These are phyloP conservation scores for Colletotrichum destructivum DNA, from an alignment of 2,329 filamentous ascomycete genomes.

Conservation along the genomic window DNA sequence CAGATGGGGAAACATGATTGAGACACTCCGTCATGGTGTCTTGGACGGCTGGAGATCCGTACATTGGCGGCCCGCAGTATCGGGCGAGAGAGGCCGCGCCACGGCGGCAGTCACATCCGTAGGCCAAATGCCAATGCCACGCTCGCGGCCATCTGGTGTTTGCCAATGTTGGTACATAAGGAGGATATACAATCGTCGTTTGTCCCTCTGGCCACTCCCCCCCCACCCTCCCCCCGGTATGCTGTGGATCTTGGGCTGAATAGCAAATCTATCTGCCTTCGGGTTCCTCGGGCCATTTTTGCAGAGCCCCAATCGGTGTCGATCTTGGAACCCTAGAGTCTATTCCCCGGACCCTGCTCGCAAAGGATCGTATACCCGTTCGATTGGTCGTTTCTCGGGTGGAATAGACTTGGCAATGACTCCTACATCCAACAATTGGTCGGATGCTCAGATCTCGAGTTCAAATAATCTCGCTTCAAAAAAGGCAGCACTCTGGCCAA, in stretches of 20 bases:
- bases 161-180: neutral
- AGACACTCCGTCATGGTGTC: neutral
- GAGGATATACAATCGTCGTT: neutral
- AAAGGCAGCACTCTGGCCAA: neutral
- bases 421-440: neutral
- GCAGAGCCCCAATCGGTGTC: neutral
- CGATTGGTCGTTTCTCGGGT: neutral
- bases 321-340: neutral
- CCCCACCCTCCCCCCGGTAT: neutral
- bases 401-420: neutral
- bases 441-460: neutral
- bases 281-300: neutral
- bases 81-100: neutral
- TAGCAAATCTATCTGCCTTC: neutral
- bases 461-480: neutral
- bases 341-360: neutral
- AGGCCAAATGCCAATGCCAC: neutral
- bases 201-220: too few species aligned
- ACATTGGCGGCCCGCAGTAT: slow-evolving; percentile 2
- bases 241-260: neutral
- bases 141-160: too few species aligned
- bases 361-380: neutral
- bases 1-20: neutral
- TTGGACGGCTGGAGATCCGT: neutral
- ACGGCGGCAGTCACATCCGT: neutral